Base-by-base conservation (phyloP, 306 rosid species). In the Citrullus colocynthis region DNA sequence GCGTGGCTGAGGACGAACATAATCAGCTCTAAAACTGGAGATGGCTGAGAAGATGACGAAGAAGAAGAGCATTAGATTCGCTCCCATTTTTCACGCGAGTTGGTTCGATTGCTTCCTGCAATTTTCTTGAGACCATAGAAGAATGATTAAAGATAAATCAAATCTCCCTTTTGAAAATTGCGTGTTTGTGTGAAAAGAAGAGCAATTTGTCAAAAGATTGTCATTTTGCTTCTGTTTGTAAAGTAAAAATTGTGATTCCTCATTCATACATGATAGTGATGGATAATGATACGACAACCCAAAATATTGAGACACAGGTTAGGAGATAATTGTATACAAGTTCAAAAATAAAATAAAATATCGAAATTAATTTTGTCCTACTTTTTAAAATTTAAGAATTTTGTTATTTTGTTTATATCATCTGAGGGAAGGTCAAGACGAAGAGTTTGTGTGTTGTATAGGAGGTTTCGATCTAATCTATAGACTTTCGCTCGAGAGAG, bases 1-100 rank as follows among this genome's bases (percentile, higher is more conserved):
- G 13, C 97, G 91, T n/a, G 96, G 96, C 62, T 21, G 86, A 44
- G 98, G 98, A 56, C 97, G 93, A 71, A 92, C 77, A 42, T 94
- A 94, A 21, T 84, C 92, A 57, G 82, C 86, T 11, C 77, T 75
- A 39, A 74, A 76, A 58, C 88, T 79, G 41, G 84, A 72, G 54
- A 84, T 79, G 49, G 83, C 16, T 4, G 85, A 20, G 39, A 90
- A 8, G 37, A 78, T 44, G 55, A 90, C 8, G 32, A 78, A 55
- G 67, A 84, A 6, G 28, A 88, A 54, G 2, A 81, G 79, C 49
- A 54, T 56, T 9, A 64, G 80, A 73, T 81, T 85, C 16, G 80
- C 65, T 6, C 71, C 83, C 98, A 93, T 93, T 42, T 48, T 42
- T 87, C 84, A 16, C 13, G 60, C 54, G 28, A 49, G 20, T 30